Base-by-base conservation (phyloP, 257 asterid genomes). In the Prunella vulgaris region DNA sequence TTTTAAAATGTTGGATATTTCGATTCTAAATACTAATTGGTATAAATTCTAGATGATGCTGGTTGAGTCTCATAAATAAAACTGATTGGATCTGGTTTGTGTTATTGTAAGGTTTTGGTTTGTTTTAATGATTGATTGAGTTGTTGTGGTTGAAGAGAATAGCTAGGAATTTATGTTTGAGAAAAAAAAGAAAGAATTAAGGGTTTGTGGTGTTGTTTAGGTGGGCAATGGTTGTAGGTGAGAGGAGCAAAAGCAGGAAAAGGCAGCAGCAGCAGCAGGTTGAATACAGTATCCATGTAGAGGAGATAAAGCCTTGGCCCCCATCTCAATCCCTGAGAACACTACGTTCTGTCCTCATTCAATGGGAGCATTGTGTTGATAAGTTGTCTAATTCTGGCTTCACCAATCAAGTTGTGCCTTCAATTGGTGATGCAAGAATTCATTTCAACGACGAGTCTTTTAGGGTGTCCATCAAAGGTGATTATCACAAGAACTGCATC, bases 241-340 rank as follows among this genome's bases (percentile, higher is more conserved):
- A 64, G 52, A 86, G 84, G 87, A 63, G 80, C 62, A 89, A 82
- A 79, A 74, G 70, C 57, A 67, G 88, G 74, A 83, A 75, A 73
- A 64, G 77, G 70, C 92, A 84, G 49, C 71, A 86, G 7, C 72
- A 82, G 66, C 89, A 87, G 37, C 74, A 86, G 61, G 92, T n/a
- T n/a, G n/a, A 89, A 63, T 92, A 82, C 80, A 42, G 71, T 61
- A 63, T 92, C 66, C 79, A 78, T 58, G 79, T 92, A 70, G 77
- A 83, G 63, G 96, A 87, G 78, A 79, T 92, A 56, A 89, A 79
- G 70, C 98, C 97, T 12, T 90, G 98, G 98, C 98, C 97, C 10
- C 96, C 98, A 4, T 89, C 96, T 61, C 93, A 77, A 63, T 84
- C 96, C 1, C 82, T 92, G 52, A 80, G 84, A 66, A 76, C 84